Evolutionary conservation across 257 asterid genomes (phyloP).

Genomic region (Nicotiana knightiana): DNA sequence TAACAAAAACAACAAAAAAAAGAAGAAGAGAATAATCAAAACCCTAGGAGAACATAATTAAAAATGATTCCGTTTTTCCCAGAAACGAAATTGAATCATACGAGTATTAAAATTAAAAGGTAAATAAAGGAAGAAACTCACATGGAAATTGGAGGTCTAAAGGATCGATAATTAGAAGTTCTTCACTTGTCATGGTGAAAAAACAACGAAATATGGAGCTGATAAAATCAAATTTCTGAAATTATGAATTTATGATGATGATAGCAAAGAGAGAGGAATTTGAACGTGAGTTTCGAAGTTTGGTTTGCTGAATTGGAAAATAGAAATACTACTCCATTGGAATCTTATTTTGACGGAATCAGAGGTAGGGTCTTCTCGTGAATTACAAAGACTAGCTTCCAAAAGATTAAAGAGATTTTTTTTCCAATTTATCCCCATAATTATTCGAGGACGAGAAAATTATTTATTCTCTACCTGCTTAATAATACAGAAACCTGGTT

Average conservation of each 20-base stretch:
- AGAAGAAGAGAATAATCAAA: background rate
- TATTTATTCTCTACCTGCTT: too few relatives aligned
- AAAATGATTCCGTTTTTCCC: background rate
- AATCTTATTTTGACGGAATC: background rate
- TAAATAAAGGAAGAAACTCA: background rate
- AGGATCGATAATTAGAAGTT: slow-evolving; percentile 8
- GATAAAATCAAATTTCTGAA: background rate
- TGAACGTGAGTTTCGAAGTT: background rate
- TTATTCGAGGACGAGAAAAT: too few relatives aligned
- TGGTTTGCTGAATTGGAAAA: background rate
- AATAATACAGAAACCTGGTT: too few relatives aligned
- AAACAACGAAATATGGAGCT: background rate
- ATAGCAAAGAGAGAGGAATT: background rate
- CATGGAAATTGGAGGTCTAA: slow-evolving; percentile 13
- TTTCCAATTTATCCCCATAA: too few relatives aligned
- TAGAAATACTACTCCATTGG: background rate
- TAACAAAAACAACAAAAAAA: background rate
- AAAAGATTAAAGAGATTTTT: too few relatives aligned
- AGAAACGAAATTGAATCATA: background rate
- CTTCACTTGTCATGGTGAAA: slow-evolving; percentile 1
- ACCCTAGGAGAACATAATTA: background rate
- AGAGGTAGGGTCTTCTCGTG: background rate
- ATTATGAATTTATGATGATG: background rate
- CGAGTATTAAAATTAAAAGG: background rate
- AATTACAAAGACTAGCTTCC: background rate